Conservation (phyloP, 2,329 filamentous ascomycete species). For the Neonectria ditissima region DNA sequence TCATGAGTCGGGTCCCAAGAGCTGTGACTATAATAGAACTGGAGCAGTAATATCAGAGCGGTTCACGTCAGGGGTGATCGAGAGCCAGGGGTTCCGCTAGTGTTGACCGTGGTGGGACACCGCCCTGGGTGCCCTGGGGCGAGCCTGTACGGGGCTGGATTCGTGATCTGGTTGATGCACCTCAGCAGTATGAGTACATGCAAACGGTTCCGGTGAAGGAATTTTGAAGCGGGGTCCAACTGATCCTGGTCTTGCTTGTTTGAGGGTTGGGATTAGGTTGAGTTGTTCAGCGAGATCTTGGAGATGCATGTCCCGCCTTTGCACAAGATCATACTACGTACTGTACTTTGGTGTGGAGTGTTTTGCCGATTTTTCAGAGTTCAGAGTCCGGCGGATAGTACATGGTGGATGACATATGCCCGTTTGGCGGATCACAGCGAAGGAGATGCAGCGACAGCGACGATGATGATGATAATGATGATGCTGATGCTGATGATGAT, state of each 20-base stretch:
- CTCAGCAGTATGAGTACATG: conserved; percentile 22
- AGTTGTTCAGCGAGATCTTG: conserved; percentile 28
- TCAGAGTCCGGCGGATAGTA: not conserved
- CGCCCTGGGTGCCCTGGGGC: conserved; percentile 24
- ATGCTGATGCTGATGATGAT: not conserved
- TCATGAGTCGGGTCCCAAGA: conserved; percentile 39
- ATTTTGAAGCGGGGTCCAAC: conserved; percentile 2
- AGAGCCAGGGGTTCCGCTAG: conserved; percentile 35
- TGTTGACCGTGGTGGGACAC: conserved; percentile 32
- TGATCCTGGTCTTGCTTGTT: not conserved
- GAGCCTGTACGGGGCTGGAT: conserved; percentile 39
- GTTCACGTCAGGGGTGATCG: conserved; percentile 37
- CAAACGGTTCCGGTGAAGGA: conserved; percentile 28
- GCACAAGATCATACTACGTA: conserved; percentile 25
- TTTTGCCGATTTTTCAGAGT: conserved; percentile 7
- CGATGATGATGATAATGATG: not conserved
- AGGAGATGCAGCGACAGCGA: not conserved
- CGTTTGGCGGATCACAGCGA: not conserved
- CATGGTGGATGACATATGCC: not conserved
- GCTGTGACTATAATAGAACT: conserved; percentile 37
- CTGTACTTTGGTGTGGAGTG: not conserved
- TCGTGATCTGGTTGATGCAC: conserved; percentile 37
- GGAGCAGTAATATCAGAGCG: conserved; percentile 34
- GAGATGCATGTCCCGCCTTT: conserved; percentile 35
- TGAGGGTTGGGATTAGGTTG: conserved; percentile 6